These are phyloP conservation scores for Lichtheimia ornata DNA, from an alignment of 371 early-diverging fungal genomes.

Conservation along the genomic window DNA sequence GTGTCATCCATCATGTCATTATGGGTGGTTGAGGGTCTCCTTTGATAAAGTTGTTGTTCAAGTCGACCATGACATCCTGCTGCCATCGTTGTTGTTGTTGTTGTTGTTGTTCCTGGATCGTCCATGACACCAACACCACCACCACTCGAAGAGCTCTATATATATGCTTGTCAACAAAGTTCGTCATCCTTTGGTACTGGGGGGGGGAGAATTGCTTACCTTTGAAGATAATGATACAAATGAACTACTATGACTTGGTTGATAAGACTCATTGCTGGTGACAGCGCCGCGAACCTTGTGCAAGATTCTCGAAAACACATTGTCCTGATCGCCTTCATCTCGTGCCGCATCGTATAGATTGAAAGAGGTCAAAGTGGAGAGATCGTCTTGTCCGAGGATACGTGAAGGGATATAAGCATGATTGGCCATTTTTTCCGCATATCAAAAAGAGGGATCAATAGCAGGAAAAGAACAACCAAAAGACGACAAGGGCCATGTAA, in stretches of 20 bases:
- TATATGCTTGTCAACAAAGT: too few relatives aligned
- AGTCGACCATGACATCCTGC: too few relatives aligned
- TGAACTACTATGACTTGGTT: constrained; percentile 6
- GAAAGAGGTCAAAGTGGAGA: constrained; percentile 48
- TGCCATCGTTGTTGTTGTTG: too few relatives aligned
- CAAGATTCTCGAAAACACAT: constrained; percentile 61
- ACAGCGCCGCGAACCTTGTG: constrained; percentile 60
- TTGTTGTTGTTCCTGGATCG: too few relatives aligned
- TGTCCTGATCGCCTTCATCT: constrained; percentile 53
- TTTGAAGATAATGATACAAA: neutral
- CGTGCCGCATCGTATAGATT: constrained; percentile 34
- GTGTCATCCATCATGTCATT: too few relatives aligned
- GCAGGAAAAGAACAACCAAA: neutral
- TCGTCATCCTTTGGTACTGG: too few relatives aligned
- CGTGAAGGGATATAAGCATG: constrained; percentile 24
- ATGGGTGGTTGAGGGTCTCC: too few relatives aligned
- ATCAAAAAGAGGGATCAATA: neutral
- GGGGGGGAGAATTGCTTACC: too few relatives aligned
- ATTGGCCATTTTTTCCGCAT: constrained; percentile 8
- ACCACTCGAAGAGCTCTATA: too few relatives aligned
- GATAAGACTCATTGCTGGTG: constrained; percentile 13
- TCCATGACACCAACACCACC: too few relatives aligned
- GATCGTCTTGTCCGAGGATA: constrained; percentile 28
- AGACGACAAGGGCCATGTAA: neutral
- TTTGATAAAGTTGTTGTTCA: too few relatives aligned